These are phyloP conservation scores for Starmerella sirachaensis DNA, from an alignment of 805 yeast species.

Conservation along the genomic window DNA sequence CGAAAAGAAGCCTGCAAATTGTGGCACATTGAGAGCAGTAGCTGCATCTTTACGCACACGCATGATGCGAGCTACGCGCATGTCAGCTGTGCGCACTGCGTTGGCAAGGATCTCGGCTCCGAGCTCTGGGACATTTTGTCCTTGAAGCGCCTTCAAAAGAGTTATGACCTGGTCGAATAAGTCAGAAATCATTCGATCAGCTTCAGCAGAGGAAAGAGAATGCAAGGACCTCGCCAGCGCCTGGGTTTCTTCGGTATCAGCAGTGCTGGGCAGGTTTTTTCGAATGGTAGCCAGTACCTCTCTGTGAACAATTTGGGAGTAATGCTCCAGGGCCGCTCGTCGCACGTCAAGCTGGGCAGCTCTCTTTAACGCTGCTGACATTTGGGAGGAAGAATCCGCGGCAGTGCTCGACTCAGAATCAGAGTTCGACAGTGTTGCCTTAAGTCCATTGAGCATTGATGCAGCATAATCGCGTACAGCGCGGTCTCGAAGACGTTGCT, in stretches of 20 bases:
- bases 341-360: no score
- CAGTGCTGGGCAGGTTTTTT: conserved; percentile 1
- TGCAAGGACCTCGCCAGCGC: conserved; percentile 38
- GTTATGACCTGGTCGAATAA: background rate
- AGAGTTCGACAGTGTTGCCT: no score
- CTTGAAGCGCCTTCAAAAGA: conserved; percentile 12
- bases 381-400: no score
- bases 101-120: conserved; percentile 47
- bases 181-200: conserved; percentile 67
- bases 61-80: conserved; percentile 64
- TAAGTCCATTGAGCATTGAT: no score
- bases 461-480: no score
- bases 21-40: conserved; percentile 43
- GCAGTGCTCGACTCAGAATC: no score
- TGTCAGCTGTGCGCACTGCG: conserved; percentile 57
- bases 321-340: background rate
- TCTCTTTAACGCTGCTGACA: no score
- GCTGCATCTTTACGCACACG: conserved; percentile 65
- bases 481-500: no score
- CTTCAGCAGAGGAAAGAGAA: conserved; percentile 59
- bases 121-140: conserved; percentile 47
- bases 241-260: conserved; percentile 9
- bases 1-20: conserved; percentile 55
- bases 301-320: background rate
- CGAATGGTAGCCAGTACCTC: background rate